phyloP scores from a whole-genome alignment of 2,329 filamentous ascomycete genomes.

The Phaeophleospora eucalypticola region DNA sequence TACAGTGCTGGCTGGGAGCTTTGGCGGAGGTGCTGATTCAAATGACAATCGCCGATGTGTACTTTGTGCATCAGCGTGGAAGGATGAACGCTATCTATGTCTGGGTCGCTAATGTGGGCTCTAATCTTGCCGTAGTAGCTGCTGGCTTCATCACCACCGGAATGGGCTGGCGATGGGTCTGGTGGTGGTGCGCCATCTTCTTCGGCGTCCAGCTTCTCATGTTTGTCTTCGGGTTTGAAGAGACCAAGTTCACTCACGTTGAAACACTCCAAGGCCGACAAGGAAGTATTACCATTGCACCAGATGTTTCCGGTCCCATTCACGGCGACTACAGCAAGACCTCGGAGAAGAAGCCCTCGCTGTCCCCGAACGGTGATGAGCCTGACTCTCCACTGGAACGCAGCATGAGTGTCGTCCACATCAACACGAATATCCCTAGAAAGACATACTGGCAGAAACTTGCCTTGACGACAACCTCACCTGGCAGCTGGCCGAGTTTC shows the following conservation, averaged over 20 bases:
- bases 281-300: constrained; percentile 16
- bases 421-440: constrained; percentile 32
- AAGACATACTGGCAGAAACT: constrained; percentile 45
- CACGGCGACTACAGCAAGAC: constrained; percentile 15
- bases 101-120: constrained; percentile 34
- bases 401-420: constrained; percentile 22
- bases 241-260: constrained; percentile 26
- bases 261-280: constrained; percentile 19
- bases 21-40: constrained; percentile 52
- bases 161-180: constrained; percentile 48
- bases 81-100: constrained; percentile 48
- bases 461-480: constrained; percentile 32
- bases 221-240: constrained; percentile 45
- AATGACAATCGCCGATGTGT: constrained; percentile 42
- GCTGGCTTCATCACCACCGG: constrained; percentile 40
- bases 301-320: constrained; percentile 7
- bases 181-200: constrained; percentile 44
- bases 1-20: constrained; percentile 44
- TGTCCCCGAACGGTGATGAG: constrained; percentile 11
- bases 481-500: constrained; percentile 29
- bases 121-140: constrained; percentile 39
- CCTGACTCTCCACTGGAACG: constrained; percentile 4
- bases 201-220: constrained; percentile 37
- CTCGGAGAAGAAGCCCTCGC: constrained; percentile 7
- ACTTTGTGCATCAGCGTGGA: constrained; percentile 44